Percentiles rank a stretch among this genome's conserved stretches.
phyloP scores from a whole-genome alignment of 257 asterid genomes.

The Anisodus tanguticus region DNA sequence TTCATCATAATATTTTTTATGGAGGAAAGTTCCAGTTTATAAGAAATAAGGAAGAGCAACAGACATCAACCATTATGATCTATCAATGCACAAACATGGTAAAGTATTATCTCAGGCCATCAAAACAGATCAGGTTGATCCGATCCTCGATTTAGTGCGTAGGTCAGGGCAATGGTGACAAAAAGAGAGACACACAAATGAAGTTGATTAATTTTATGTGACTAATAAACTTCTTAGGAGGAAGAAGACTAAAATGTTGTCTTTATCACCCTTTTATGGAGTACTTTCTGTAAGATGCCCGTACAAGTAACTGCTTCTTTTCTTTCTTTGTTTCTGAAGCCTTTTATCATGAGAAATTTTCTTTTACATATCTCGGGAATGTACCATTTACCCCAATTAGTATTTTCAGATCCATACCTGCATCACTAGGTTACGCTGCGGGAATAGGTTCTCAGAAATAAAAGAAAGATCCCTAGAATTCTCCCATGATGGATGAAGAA shows the following conservation, averaged over 20 bases:
- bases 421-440: background rate
- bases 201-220: background rate
- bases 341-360: conserved; percentile 1
- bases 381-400: background rate
- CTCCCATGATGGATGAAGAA: background rate
- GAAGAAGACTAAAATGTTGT: background rate
- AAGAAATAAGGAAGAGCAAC: background rate
- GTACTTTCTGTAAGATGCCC: background rate
- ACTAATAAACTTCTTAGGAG: background rate
- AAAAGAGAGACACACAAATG: background rate
- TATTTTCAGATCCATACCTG: background rate
- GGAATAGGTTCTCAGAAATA: conserved; percentile 7
- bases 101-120: background rate
- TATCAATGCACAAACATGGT: conserved; percentile 2
- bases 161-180: conserved; percentile 4
- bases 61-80: background rate
- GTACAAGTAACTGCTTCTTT: background rate
- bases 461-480: background rate
- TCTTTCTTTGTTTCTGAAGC: background rate
- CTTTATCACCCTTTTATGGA: conserved; percentile 5
- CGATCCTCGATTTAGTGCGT: background rate
- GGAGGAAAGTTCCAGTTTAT: background rate
- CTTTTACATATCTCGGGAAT: background rate
- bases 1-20: background rate
- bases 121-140: background rate